These are phyloP conservation scores for Rhamnella rubrinervis DNA, from an alignment of 331 rosid genomes.

Conservation along the genomic window DNA sequence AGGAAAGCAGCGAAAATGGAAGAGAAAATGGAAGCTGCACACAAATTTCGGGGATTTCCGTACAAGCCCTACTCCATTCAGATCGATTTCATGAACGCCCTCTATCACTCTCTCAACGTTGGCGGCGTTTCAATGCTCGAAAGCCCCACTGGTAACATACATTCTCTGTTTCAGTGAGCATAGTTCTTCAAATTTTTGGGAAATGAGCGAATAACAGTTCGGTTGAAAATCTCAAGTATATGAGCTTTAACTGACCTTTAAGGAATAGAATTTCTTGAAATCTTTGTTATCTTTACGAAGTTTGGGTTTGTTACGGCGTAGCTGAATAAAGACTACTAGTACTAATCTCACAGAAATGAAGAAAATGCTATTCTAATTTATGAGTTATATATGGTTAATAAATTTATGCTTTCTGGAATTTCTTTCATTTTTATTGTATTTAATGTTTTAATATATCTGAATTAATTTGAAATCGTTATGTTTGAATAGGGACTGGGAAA, in stretches of 20 bases:
- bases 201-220: neutral
- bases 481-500: slow-evolving; percentile 79
- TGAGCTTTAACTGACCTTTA: neutral
- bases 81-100: slow-evolving; percentile 80
- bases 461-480: slow-evolving; percentile 19
- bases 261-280: neutral
- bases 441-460: neutral
- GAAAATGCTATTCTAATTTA: neutral
- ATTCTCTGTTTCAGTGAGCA: neutral
- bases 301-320: neutral
- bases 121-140: slow-evolving; percentile 94
- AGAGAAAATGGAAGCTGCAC: slow-evolving; percentile 12
- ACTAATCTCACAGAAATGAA: neutral
- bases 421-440: neutral
- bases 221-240: slow-evolving; percentile 2
- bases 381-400: neutral
- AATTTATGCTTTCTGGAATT: neutral
- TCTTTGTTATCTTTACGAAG: neutral
- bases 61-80: slow-evolving; percentile 79
- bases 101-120: slow-evolving; percentile 55
- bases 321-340: neutral
- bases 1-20: slow-evolving; percentile 14
- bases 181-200: neutral
- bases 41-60: slow-evolving; percentile 69
- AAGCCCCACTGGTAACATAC: slow-evolving; percentile 70